Conservation (phyloP, 2,329 filamentous ascomycete genomes). For the Alternaria sp. region DNA sequence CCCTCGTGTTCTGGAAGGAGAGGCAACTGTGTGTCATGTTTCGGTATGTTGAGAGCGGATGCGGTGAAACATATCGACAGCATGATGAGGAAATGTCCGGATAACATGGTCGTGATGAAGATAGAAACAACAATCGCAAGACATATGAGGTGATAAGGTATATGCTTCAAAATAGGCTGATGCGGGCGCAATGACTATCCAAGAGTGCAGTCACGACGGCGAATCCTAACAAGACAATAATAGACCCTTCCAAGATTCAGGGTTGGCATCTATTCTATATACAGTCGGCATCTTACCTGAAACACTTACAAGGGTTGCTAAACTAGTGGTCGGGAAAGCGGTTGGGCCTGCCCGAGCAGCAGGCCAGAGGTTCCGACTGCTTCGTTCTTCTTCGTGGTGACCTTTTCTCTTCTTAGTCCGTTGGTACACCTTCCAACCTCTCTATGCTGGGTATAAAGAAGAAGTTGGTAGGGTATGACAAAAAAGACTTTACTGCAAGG, state of each 20-base stretch:
- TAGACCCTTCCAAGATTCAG: not conserved
- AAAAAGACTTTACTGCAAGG: not conserved
- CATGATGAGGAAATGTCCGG: conserved; percentile 2
- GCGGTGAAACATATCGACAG: not conserved
- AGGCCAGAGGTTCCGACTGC: not conserved
- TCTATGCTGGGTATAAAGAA: not conserved
- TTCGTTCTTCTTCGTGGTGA: not conserved
- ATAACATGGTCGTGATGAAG: conserved; percentile 6
- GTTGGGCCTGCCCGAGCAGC: not conserved
- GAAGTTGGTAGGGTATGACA: not conserved
- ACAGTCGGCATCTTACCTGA: not conserved
- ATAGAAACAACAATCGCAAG: not conserved
- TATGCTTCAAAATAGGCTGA: not conserved
- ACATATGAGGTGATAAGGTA: not conserved
- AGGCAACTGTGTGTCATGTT: conserved; percentile 14
- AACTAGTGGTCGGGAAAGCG: not conserved
- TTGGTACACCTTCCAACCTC: not conserved
- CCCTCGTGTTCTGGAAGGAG: conserved; percentile 7
- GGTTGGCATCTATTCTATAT: not conserved
- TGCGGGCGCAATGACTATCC: not conserved
- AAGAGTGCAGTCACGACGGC: not conserved
- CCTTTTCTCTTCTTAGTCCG: not conserved
- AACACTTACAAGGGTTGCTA: not conserved
- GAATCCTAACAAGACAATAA: not conserved
- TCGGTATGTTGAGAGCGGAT: conserved; percentile 16